Percentiles rank a stretch among this genome's conserved stretches.
Evolutionary conservation across 1,284 basidiomycete species (phyloP).

Genomic region (Kwoniella shivajii): DNA sequence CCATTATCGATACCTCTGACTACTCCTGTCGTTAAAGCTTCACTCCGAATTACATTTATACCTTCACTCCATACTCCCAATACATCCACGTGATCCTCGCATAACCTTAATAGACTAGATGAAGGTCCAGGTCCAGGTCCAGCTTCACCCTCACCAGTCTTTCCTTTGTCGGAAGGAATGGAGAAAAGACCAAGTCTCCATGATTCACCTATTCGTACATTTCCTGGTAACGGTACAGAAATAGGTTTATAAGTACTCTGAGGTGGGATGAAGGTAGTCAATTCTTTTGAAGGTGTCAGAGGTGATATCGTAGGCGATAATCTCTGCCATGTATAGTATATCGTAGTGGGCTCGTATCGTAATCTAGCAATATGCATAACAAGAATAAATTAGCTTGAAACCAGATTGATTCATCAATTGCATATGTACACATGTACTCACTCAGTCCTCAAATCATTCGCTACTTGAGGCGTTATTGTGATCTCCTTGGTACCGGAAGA

Average conservation of each 20-base stretch:
- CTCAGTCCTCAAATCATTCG: conserved; percentile 55
- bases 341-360: conserved; percentile 40
- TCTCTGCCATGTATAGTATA: conserved; percentile 47
- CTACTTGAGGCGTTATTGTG: conserved; percentile 53
- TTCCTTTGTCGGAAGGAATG: background rate
- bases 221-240: conserved; percentile 63
- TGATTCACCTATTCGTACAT: conserved; percentile 59
- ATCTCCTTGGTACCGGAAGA: conserved; percentile 27
- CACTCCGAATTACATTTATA: conserved; percentile 33
- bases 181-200: conserved; percentile 68
- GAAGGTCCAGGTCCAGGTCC: conserved; percentile 9
- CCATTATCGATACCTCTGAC: conserved; percentile 11
- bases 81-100: conserved; percentile 16
- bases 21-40: conserved; percentile 2
- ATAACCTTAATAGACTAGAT: background rate
- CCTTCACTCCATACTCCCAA: conserved; percentile 51
- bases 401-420: background rate
- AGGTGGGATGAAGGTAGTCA: conserved; percentile 68
- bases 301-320: conserved; percentile 12
- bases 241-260: conserved; percentile 72
- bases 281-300: conserved; percentile 52
- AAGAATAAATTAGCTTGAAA: no score
- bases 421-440: conserved; percentile 22
- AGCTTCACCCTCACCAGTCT: background rate
- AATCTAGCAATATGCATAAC: conserved; percentile 26